These are phyloP conservation scores for Colletotrichum abscissum DNA, from an alignment of 2,329 filamentous ascomycete species.

Conservation along the genomic window DNA sequence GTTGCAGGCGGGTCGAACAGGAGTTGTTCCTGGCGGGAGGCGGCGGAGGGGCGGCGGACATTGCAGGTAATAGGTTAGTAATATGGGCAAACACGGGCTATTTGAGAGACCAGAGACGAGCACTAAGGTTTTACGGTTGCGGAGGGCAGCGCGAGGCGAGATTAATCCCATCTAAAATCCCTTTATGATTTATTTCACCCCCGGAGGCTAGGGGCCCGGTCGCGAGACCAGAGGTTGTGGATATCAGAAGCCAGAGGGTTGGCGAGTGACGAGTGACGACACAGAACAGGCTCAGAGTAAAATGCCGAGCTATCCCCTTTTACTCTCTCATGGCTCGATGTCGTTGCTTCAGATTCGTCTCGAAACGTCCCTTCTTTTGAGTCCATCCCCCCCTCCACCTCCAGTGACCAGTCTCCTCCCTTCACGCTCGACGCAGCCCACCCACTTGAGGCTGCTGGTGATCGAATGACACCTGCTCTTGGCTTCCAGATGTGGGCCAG, in stretches of 20 bases:
- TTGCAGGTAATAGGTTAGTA: neutral
- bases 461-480: conserved; percentile 30
- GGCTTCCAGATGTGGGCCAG: conserved; percentile 16
- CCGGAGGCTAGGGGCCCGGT: conserved; percentile 9
- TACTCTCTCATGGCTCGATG: conserved; percentile 20
- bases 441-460: conserved; percentile 22
- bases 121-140: conserved; percentile 1
- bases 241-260: neutral
- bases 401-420: neutral
- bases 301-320: conserved; percentile 25
- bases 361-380: conserved; percentile 17
- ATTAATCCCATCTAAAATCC: neutral
- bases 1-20: conserved; percentile 26
- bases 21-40: conserved; percentile 1
- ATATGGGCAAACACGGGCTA: neutral
- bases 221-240: conserved; percentile 14
- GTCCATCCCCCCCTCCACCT: neutral
- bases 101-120: neutral
- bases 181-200: neutral
- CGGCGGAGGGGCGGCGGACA: neutral
- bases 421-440: conserved; percentile 12
- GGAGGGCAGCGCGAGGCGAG: conserved; percentile 27
- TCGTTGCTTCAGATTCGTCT: conserved; percentile 36
- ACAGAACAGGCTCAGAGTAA: neutral
- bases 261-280: conserved; percentile 6